phyloP scores from a whole-genome alignment of 192 early-diverging fungal genomes.

The Coemansia sp. region DNA sequence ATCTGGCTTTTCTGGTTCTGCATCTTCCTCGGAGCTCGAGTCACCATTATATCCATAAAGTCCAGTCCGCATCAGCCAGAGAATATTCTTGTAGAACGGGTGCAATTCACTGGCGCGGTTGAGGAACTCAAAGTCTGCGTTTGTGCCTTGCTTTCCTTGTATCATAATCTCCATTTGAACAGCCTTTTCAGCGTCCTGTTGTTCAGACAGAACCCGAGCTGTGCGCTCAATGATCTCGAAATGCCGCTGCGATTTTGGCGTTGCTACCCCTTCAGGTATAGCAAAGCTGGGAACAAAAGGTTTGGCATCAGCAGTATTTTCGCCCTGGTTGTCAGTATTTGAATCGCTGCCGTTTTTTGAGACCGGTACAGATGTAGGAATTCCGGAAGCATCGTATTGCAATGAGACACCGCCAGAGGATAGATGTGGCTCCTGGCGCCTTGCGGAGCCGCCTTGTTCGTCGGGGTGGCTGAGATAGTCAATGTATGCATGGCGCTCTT shows the following conservation, averaged over 20 bases:
- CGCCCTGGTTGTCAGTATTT: background rate
- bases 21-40: constrained; percentile 20
- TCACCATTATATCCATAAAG: constrained; percentile 56
- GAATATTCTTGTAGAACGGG: constrained; percentile 72
- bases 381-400: constrained; percentile 8
- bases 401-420: background rate
- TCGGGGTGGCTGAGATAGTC: background rate
- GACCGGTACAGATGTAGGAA: background rate
- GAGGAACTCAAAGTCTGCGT: constrained; percentile 74
- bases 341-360: background rate
- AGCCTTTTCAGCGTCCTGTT: constrained; percentile 47
- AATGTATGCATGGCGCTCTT: constrained; percentile 22
- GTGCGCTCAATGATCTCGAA: constrained; percentile 73
- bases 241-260: constrained; percentile 60
- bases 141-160: constrained; percentile 74
- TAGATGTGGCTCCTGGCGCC: background rate
- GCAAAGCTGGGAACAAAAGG: constrained; percentile 17
- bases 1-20: constrained; percentile 5
- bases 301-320: background rate
- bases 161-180: constrained; percentile 69
- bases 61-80: constrained; percentile 63
- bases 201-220: constrained; percentile 65
- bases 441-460: background rate
- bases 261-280: constrained; percentile 21
- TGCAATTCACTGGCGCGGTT: constrained; percentile 60